Base-by-base conservation (phyloP, 768 basidiomycete genomes). In the Naganishia vishniacii region DNA sequence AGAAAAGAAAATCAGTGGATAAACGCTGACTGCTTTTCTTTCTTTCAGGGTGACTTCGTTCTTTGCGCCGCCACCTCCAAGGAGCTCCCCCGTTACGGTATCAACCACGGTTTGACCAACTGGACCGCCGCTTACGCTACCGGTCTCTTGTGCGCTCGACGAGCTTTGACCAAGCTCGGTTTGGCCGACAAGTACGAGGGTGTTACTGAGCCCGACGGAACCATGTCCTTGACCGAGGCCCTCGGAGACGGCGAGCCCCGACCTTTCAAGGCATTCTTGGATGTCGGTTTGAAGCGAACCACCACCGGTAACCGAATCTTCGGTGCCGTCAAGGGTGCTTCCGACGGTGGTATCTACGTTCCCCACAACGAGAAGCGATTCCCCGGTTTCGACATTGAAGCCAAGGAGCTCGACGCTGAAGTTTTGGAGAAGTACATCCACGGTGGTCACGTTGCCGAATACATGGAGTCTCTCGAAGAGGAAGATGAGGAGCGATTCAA, bases 401-500 rank as follows among this genome's bases (percentile, higher is more conserved):
- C 79, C 78, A 99, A 99, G 83, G 81, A 86, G 78, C 84, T 99
- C 67, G 92, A 99, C 68, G 86, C 90, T 46, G 95, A 98, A 79
- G 85, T 87, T 62, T 82, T 98, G 75, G 91, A 94, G 78, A 94
- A 94, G 81, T 99, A 99, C 82, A 98, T 99, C 78, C 88, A 83
- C 72, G 93, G 90, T 77, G 93, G 93, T 59, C 95, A 99, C 78
- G 88, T 99, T 63, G 91, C 95, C 56, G 95, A 98, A 81, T 99
- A 98, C 83, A 99, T 99, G 95, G 90, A 98, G 81, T 88, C 86
- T 63, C 81, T 98, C 60, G 95, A 99, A 81, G 95, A 99, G 83
- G 95, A 99, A 82, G 95, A 99, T 76, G 95, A 98, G 73, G 94
- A 98, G 81, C 84, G 89, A 72, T 94, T 94, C 84, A 95, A 94